Evolutionary conservation across 2,329 filamentous ascomycete species (phyloP).

Genomic region (Lomentospora prolificans): DNA sequence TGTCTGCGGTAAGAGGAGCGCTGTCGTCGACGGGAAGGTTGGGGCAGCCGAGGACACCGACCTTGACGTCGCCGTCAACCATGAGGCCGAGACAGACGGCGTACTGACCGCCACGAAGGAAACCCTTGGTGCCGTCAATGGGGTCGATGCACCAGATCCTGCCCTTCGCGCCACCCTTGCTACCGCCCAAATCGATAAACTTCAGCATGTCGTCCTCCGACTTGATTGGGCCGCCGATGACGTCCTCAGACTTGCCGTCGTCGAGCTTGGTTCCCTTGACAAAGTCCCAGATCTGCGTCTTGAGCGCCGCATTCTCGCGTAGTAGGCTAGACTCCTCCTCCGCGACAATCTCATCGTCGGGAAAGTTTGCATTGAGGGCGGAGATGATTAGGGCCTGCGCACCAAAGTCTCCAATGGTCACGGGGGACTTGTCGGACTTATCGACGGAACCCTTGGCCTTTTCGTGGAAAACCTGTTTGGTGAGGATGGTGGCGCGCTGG

Average conservation of each 20-base stretch:
- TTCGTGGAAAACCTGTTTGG: constrained; percentile 53
- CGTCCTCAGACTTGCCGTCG: constrained; percentile 46
- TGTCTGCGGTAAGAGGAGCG: constrained; percentile 50
- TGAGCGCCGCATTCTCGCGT: constrained; percentile 58
- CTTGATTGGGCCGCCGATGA: constrained; percentile 59
- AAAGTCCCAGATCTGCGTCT: constrained; percentile 67
- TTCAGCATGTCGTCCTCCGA: constrained; percentile 57
- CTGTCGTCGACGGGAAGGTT: constrained; percentile 82
- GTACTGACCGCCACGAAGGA: constrained; percentile 92
- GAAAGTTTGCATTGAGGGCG: constrained; percentile 83
- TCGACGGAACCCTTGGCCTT: constrained; percentile 82
- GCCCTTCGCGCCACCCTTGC: constrained; percentile 60
- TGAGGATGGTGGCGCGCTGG: constrained; percentile 57
- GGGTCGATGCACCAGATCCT: constrained; percentile 95
- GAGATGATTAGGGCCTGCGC: constrained; percentile 93
- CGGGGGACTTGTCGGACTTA: constrained; percentile 92
- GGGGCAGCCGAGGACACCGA: constrained; percentile 89
- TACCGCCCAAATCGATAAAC: constrained; percentile 58
- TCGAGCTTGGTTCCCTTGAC: constrained; percentile 57
- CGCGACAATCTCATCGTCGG: constrained; percentile 80
- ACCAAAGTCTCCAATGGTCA: constrained; percentile 96
- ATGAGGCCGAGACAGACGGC: constrained; percentile 88
- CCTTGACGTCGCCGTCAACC: constrained; percentile 86
- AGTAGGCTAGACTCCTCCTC: constrained; percentile 87
- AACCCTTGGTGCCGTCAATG: constrained; percentile 96